These are phyloP conservation scores for Pachysandra terminalis DNA, from an alignment of 164 flowering plant species.

Conservation along the genomic window DNA sequence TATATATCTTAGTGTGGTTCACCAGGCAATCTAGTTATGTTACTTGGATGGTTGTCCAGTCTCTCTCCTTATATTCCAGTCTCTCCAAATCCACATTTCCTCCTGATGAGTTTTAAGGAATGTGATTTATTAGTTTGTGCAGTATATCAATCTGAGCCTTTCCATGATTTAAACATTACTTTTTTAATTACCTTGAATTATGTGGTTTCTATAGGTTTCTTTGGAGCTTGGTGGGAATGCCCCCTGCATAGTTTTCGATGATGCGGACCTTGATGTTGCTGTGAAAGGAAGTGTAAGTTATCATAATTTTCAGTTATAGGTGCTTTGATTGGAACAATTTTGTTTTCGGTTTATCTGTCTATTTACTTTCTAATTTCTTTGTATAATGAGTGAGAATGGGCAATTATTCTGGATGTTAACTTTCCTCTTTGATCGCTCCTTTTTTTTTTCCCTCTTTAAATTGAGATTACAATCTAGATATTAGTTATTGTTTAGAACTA, in stretches of 20 bases:
- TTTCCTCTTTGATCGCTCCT: not conserved
- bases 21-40: not conserved
- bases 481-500: not conserved
- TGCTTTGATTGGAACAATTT: not conserved
- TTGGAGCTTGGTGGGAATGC: constrained; percentile 99
- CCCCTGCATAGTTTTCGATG: constrained; percentile 95
- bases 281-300: constrained; percentile 90
- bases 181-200: not conserved
- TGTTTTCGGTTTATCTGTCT: not conserved
- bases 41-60: not conserved
- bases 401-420: too few relatives aligned
- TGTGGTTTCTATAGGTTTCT: constrained; percentile 57
- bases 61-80: not conserved
- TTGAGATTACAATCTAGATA: not conserved
- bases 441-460: not conserved
- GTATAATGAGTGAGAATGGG: too few relatives aligned
- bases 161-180: not conserved
- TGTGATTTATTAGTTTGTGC: not conserved
- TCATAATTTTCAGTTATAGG: not conserved
- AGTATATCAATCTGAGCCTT: not conserved
- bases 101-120: not conserved
- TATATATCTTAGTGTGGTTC: not conserved
- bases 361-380: too few relatives aligned
- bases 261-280: constrained; percentile 94
- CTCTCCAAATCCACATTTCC: too few relatives aligned